Percentiles rank a stretch among this genome's conserved stretches.
Evolutionary conservation across 305 asterid species (phyloP).

Genomic region (Plantago rigida): DNA sequence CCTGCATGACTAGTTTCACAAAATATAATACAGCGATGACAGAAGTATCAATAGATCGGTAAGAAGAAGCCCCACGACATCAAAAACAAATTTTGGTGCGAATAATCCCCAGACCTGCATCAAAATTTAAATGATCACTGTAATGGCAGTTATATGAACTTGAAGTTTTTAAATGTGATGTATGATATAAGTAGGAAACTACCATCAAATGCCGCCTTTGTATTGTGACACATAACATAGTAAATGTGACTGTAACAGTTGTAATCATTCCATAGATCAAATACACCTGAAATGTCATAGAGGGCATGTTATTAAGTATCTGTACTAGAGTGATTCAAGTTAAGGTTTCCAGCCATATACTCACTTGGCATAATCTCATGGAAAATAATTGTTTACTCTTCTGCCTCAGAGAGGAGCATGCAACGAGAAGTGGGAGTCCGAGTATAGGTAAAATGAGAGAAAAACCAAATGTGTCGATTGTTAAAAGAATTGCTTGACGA

Average conservation of each 20-base stretch:
- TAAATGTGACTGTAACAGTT: slow-evolving; percentile 53
- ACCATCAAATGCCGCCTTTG: slow-evolving; percentile 97
- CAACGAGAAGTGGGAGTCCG: slow-evolving; percentile 68
- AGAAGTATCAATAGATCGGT: slow-evolving; percentile 50
- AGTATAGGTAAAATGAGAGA: slow-evolving; percentile 79
- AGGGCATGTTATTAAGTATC: slow-evolving; percentile 9
- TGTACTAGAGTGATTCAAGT: background rate
- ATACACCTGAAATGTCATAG: slow-evolving; percentile 52
- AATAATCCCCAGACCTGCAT: slow-evolving; percentile 93
- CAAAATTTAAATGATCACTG: slow-evolving; percentile 1
- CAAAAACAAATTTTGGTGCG: slow-evolving; percentile 95
- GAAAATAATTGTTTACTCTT: slow-evolving; percentile 36
- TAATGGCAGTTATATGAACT: background rate
- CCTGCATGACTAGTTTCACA: slow-evolving; percentile 20
- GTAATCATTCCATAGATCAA: slow-evolving; percentile 61
- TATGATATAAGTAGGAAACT: slow-evolving; percentile 18
- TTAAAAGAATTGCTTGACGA: slow-evolving; percentile 75
- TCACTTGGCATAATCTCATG: slow-evolving; percentile 55
- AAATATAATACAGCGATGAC: slow-evolving; percentile 55
- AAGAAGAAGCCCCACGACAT: slow-evolving; percentile 66
- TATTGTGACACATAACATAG: slow-evolving; percentile 67
- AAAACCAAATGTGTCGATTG: slow-evolving; percentile 76
- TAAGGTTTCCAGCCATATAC: slow-evolving; percentile 19
- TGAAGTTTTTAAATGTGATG: background rate
- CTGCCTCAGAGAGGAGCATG: slow-evolving; percentile 32